Evolutionary conservation across 2,329 filamentous ascomycete species (phyloP), one percentile per base, ranked within the genome.

Genomic region (Phoma herbarum): DNA sequence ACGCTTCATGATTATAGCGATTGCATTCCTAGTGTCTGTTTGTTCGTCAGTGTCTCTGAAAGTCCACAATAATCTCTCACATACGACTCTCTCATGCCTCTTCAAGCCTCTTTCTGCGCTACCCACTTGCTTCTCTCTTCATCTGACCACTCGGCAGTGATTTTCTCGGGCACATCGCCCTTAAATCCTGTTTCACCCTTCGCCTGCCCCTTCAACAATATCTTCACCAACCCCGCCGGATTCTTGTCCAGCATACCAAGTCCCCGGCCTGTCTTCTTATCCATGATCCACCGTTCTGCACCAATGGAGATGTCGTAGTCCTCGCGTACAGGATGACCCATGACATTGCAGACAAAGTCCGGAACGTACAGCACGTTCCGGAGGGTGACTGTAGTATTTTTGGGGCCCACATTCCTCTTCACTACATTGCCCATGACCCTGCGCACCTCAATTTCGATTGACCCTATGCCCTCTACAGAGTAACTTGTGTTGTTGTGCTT

Each of bases 231-330:
- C 29, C 50, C 50, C 1, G 50, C 50, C 14, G 50, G 41, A n/a
- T 52, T 52, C 41, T 45, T 52, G 29, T 52, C 50, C 2, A 52
- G 29, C 29, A 45, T 52, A 2, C 50, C 50, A 7, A 45, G 44
- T 7, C 50, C 50, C 4, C 50, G 39, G n/a, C 50, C 50, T 2
- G 50, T 52, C 16, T 52, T 52, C 31, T 52, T 52, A 14, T 52
- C 50, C 50, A 52, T 52, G 14, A 52, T 52, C 50, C 50, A 52
- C 3, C 50, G 50, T 20, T 52, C 50, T 20, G 50, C 50, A 10
- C 50, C 50, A 9, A 52, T 52, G n/a, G 50, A 52, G 29, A 52
- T 45, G 29, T 52, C 50, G n/a, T 52, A 52, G n/a, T 52, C 50
- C 16, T 52, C 22, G 28, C 50, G 28, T 11, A 52, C 50, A n/a